Percentiles rank a stretch among this genome's conserved stretches.
phyloP scores from a whole-genome alignment of 495 filamentous ascomycete species.

The Lasiosphaeria ovina region DNA sequence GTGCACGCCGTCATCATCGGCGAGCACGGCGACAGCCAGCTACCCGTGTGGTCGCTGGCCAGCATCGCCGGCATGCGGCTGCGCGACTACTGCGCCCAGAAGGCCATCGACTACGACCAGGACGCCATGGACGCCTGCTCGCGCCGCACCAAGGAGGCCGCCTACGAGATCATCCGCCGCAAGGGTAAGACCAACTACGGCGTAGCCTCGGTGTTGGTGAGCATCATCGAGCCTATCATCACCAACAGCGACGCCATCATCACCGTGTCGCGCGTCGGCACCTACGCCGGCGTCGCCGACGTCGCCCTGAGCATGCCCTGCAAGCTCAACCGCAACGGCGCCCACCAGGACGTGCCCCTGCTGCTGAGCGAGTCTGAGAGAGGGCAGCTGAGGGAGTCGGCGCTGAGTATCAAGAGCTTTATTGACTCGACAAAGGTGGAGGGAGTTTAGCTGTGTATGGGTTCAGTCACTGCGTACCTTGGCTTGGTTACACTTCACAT shows the following conservation, averaged over 20 bases:
- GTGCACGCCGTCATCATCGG: constrained; percentile 35
- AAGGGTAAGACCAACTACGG: constrained; percentile 64
- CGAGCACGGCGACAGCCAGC: constrained; percentile 34
- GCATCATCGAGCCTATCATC: constrained; percentile 31
- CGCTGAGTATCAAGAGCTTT: constrained; percentile 25
- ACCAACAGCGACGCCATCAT: constrained; percentile 29
- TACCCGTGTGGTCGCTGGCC: constrained; percentile 34
- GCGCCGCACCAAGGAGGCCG: constrained; percentile 30
- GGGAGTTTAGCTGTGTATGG: no score
- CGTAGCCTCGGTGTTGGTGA: constrained; percentile 44
- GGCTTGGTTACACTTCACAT: background rate
- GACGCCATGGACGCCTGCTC: constrained; percentile 23
- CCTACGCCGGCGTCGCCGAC: constrained; percentile 28
- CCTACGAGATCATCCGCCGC: constrained; percentile 56
- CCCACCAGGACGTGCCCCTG: constrained; percentile 29
- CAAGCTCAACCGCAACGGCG: constrained; percentile 30
- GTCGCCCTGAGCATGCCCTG: constrained; percentile 35
- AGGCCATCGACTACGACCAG: constrained; percentile 23
- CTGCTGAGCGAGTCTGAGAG: constrained; percentile 24
- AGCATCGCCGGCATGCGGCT: constrained; percentile 33
- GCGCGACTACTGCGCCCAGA: constrained; percentile 25
- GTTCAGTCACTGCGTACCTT: background rate
- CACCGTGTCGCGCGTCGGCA: constrained; percentile 30
- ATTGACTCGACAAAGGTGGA: constrained; percentile 1
- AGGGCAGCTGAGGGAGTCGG: constrained; percentile 39